These are phyloP conservation scores for Arthrobotrys sphaeroides DNA, from an alignment of 2,329 filamentous ascomycete genomes.

Conservation along the genomic window DNA sequence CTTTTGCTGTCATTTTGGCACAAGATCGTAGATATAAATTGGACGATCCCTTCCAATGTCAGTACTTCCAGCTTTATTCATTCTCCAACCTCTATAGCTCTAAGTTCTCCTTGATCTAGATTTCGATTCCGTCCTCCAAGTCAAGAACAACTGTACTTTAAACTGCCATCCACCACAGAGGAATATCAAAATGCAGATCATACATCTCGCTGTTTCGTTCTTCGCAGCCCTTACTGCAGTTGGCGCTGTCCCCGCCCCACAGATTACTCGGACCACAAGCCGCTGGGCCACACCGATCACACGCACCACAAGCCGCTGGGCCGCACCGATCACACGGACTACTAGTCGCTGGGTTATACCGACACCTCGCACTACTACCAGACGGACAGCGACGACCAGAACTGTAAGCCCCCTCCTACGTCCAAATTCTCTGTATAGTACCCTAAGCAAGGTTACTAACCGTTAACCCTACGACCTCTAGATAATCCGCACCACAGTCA, in stretches of 20 bases:
- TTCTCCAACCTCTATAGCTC: neutral
- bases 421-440: too few species aligned
- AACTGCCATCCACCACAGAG: too few species aligned
- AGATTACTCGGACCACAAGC: neutral
- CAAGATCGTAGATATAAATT: neutral
- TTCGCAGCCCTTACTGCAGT: constrained; percentile 31
- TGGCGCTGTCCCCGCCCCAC: neutral
- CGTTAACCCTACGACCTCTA: too few species aligned
- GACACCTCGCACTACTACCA: neutral
- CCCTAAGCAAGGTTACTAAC: too few species aligned
- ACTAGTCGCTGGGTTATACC: too few species aligned
- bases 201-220: constrained; percentile 8
- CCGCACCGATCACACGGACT: neutral
- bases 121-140: too few species aligned
- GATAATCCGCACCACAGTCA: neutral
- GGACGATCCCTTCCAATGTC: neutral
- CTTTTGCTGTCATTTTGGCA: neutral
- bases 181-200: constrained; percentile 27
- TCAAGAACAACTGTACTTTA: too few species aligned
- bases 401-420: neutral
- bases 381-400: neutral
- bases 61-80: neutral
- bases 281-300: neutral
- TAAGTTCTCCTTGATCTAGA: neutral
- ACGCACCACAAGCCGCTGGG: neutral